Base-by-base conservation (phyloP, 2,329 filamentous ascomycete species). In the Colletotrichum camelliae region DNA sequence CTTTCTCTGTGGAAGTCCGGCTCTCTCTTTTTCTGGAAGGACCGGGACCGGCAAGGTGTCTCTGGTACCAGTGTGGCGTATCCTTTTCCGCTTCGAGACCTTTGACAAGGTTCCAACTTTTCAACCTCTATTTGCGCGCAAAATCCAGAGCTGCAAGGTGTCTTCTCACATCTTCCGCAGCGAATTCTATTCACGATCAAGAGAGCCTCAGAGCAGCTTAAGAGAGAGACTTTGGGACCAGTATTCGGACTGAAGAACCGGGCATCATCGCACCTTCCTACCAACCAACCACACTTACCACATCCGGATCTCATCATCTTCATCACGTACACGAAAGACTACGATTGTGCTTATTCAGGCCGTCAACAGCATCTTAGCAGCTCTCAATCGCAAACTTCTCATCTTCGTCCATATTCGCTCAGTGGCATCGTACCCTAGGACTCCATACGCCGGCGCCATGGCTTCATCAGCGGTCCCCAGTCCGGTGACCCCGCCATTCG, bases 401-500 rank as follows among this genome's bases (percentile, higher is more conserved):
- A 4, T 21, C n/a, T 21, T 21, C n/a, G 43, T 21, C 18, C 6
- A n/a, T 2, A 5, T 7, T 18, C n/a, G 43, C n/a, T 10, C 43
- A 10, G n/a, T 21, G n/a, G 6, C 10, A 48, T 48, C 43, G n/a
- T 2, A 48, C 10, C 43, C n/a, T 21, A 48, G 10, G 43, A 48
- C 0, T 9, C 43, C 43, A 48, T 21, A 21, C 43, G 5, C 10
- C 43, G 10, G 21, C 27, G 62, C 5, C 52, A 77, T 78, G 77
- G 76, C 74, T 31, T 75, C 75, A 31, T 60, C 71, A 43, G 24
- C 74, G 8, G 67, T 77, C 9, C 62, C 75, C 18, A 77, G 57
- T 27, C 33, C 67, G 48, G 57, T 35, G 31, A 68, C n/a, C 9
- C 73, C 70, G 33, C 75, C 69, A 7, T 72, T 83, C 8, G 82